phyloP scores from a whole-genome alignment of 768 basidiomycete genomes.

The Lactarius pseudohatsudake region DNA sequence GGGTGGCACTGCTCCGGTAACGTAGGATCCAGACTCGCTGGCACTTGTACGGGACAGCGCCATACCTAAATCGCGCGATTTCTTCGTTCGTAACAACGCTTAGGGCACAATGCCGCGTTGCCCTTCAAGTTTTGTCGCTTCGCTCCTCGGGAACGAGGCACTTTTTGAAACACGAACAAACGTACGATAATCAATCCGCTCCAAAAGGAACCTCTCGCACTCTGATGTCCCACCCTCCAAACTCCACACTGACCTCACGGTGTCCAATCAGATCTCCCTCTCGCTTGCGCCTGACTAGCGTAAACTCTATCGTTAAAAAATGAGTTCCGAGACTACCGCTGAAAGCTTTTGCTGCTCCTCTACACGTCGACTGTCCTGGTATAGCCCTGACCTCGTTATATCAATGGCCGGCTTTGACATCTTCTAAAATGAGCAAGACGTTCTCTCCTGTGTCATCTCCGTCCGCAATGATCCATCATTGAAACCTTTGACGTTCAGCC shows the following conservation, averaged over 20 bases:
- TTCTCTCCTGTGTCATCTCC: constrained; percentile 45
- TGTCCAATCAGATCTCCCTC: neutral
- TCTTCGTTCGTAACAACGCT: too few species aligned
- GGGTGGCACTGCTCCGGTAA: too few species aligned
- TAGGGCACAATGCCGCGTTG: too few species aligned
- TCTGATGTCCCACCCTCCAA: neutral
- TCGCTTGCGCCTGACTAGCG: neutral
- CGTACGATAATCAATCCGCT: neutral
- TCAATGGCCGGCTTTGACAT: constrained; percentile 35
- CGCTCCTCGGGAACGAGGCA: neutral
- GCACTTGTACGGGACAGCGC: too few species aligned
- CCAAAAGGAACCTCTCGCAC: neutral
- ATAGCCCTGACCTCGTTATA: neutral
- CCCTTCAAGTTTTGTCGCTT: too few species aligned
- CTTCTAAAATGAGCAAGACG: constrained; percentile 46
- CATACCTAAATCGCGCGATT: too few species aligned
- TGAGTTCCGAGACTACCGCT: neutral
- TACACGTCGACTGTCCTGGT: neutral
- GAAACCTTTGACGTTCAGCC: constrained; percentile 49
- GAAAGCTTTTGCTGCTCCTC: neutral
- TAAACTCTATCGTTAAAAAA: neutral
- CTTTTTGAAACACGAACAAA: too few species aligned
- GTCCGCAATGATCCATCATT: constrained; percentile 47
- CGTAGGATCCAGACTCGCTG: too few species aligned
- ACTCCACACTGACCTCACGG: neutral